phyloP scores from a whole-genome alignment of 192 early-diverging fungal genomes.

The Diversispora epigaea region DNA sequence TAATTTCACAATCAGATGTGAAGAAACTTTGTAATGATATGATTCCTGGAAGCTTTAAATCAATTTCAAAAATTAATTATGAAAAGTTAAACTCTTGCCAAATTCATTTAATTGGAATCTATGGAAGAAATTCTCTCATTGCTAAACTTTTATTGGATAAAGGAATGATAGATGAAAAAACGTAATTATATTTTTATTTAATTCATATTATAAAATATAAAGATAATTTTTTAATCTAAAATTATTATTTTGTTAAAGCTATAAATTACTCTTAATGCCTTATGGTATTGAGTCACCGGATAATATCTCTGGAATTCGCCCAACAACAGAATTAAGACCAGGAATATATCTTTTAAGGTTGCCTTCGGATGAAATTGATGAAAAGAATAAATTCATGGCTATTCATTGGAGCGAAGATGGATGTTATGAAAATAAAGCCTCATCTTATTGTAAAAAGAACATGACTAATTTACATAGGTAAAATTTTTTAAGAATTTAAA shows the following conservation, averaged over 20 bases:
- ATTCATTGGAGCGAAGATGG: slow-evolving; percentile 33
- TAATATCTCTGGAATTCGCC: not conserved
- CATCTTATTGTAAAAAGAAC: slow-evolving; percentile 32
- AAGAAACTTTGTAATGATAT: slow-evolving; percentile 22
- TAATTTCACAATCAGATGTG: slow-evolving; percentile 14
- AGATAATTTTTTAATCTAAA: not conserved
- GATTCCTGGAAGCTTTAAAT: slow-evolving; percentile 23
- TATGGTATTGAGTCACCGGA: not conserved
- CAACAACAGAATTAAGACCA: not conserved
- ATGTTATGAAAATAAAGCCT: slow-evolving; percentile 30
- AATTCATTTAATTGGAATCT: not conserved
- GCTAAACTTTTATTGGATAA: slow-evolving; percentile 15
- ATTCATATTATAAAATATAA: not conserved
- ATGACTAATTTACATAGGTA: slow-evolving; percentile 35
- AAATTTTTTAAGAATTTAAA: not conserved
- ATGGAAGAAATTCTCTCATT: slow-evolving; percentile 6
- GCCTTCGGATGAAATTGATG: not conserved
- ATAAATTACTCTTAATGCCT: not conserved
- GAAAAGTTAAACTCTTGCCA: not conserved
- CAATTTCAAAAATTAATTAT: slow-evolving; percentile 23
- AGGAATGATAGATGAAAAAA: slow-evolving; percentile 14
- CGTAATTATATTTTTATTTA: slow-evolving; percentile 17
- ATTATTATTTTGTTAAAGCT: not conserved
- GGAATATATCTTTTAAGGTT: slow-evolving; percentile 21
- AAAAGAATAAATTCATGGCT: slow-evolving; percentile 3